Percentiles rank a stretch among this genome's conserved stretches.
These are phyloP conservation scores for Spirogloea muscicola DNA, from an alignment of 139 green algal genomes.

Conservation along the genomic window DNA sequence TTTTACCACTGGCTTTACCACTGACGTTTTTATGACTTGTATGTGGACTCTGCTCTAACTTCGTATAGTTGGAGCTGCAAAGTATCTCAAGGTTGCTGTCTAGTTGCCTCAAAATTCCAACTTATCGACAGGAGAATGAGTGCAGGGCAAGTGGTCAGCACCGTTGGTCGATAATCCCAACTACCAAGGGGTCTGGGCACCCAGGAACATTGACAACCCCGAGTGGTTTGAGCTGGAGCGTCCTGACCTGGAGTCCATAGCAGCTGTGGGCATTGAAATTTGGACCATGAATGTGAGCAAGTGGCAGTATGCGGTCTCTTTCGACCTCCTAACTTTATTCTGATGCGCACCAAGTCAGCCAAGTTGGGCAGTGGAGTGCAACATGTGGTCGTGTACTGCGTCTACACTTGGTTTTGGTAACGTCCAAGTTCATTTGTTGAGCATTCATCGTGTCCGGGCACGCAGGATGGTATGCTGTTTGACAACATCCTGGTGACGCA, in stretches of 20 bases:
- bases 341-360: background rate
- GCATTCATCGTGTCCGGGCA: background rate
- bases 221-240: constrained; percentile 62
- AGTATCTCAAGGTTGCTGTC: too few species aligned
- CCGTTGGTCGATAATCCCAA: constrained; percentile 81
- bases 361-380: background rate
- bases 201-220: constrained; percentile 73
- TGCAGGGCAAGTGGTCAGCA: constrained; percentile 57
- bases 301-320: background rate
- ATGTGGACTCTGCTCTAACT: too few species aligned
- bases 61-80: too few species aligned
- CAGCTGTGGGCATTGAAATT: constrained; percentile 78
- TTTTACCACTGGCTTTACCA: too few species aligned
- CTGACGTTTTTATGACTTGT: too few species aligned
- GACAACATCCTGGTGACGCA: constrained; percentile 57
- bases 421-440: background rate
- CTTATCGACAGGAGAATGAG: too few species aligned
- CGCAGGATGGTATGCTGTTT: constrained; percentile 52
- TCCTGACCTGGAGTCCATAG: constrained; percentile 67
- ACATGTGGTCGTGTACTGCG: background rate
- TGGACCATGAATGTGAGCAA: constrained; percentile 63
- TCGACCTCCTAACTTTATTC: background rate
- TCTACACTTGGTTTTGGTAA: background rate
- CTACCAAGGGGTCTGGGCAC: constrained; percentile 70
- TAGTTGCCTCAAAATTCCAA: too few species aligned